Evolutionary conservation across 2,329 filamentous ascomycete genomes (phyloP).

Genomic region (Colletotrichum musicola): DNA sequence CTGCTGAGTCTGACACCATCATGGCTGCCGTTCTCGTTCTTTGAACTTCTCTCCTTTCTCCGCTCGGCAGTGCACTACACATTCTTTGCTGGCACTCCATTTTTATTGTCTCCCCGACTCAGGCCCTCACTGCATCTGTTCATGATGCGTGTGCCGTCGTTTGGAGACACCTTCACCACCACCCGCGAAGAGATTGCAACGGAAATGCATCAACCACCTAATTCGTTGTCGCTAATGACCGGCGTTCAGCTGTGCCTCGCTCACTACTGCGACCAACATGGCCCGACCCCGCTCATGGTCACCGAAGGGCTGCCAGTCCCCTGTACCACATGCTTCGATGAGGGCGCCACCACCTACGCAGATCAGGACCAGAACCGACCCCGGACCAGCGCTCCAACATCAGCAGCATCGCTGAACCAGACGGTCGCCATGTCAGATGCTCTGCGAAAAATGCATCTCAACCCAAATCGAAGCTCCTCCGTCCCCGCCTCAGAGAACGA

Average conservation of each 20-base stretch:
- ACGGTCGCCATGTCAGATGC: conserved; percentile 59
- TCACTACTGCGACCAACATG: conserved; percentile 79
- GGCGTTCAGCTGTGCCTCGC: conserved; percentile 73
- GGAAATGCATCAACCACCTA: conserved; percentile 32
- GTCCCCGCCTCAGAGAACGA: conserved; percentile 60
- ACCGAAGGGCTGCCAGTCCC: conserved; percentile 74
- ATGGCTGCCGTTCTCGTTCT: conserved; percentile 6
- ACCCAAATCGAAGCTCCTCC: conserved; percentile 57
- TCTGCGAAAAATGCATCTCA: conserved; percentile 61
- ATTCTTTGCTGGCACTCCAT: neutral
- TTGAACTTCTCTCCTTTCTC: neutral
- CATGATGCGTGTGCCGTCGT: conserved; percentile 39
- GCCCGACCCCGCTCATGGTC: conserved; percentile 77
- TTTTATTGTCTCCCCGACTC: neutral
- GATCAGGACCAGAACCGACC: conserved; percentile 50
- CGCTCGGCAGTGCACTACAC: neutral
- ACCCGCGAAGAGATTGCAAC: conserved; percentile 14
- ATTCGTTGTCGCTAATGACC: conserved; percentile 39
- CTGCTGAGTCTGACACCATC: neutral
- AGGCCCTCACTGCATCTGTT: neutral
- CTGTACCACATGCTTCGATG: conserved; percentile 70
- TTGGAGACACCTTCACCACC: conserved; percentile 33
- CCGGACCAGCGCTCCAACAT: conserved; percentile 54
- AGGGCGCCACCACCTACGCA: conserved; percentile 49
- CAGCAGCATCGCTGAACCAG: conserved; percentile 42